phyloP scores from a whole-genome alignment of 2,329 filamentous ascomycete genomes.

The Aureobasidium sp. region DNA sequence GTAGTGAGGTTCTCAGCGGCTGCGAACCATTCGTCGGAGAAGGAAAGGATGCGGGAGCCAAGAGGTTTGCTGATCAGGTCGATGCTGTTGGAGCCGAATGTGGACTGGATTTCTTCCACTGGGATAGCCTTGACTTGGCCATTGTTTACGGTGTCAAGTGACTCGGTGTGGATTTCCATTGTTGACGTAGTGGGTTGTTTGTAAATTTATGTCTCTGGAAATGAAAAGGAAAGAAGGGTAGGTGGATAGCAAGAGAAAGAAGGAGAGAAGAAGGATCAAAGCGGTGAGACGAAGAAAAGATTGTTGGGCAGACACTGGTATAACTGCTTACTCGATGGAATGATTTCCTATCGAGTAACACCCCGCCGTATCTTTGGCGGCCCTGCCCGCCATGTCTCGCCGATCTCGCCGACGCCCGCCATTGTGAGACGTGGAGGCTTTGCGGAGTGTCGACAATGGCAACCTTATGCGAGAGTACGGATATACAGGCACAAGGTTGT shows the following conservation, averaged over 20 bases:
- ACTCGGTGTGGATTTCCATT: constrained; percentile 14
- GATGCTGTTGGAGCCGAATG: constrained; percentile 47
- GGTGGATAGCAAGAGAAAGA: not conserved
- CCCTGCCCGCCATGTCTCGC: not conserved
- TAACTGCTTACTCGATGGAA: constrained; percentile 10
- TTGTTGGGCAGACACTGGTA: not conserved
- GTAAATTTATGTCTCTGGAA: not conserved
- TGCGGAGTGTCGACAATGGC: not conserved
- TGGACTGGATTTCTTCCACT: constrained; percentile 37
- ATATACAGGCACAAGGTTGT: not conserved
- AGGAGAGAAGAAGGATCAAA: not conserved
- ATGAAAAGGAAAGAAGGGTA: not conserved
- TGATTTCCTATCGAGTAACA: constrained; percentile 12
- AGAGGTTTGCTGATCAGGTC: constrained; percentile 45
- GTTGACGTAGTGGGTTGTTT: not conserved
- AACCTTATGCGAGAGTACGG: not conserved
- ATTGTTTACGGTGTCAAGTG: constrained; percentile 5
- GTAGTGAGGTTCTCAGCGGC: constrained; percentile 50
- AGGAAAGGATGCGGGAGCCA: constrained; percentile 44
- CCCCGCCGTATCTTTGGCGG: constrained; percentile 8
- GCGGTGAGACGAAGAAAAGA: not conserved
- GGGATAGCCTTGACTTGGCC: constrained; percentile 10
- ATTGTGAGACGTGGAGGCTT: not conserved
- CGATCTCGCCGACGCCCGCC: constrained; percentile 1
- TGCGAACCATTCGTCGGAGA: constrained; percentile 55